These are phyloP conservation scores for Cercophora scortea DNA, from an alignment of 495 filamentous ascomycete genomes.

Conservation along the genomic window DNA sequence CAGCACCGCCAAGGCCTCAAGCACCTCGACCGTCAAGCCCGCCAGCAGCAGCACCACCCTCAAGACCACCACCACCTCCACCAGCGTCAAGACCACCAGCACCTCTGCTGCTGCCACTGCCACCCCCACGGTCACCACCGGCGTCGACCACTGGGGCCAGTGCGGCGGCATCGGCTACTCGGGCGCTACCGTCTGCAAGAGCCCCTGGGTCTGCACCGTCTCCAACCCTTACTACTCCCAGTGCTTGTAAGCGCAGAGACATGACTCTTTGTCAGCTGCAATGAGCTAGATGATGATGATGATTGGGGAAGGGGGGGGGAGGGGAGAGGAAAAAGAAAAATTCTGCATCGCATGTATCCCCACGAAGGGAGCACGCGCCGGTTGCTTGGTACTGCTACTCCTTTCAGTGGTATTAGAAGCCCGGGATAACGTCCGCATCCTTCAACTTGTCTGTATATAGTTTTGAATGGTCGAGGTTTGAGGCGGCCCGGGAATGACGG, in stretches of 20 bases:
- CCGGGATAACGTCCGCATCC: too few relatives aligned
- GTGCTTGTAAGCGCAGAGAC: constrained; percentile 25
- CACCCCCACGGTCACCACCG: constrained; percentile 8
- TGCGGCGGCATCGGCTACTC: constrained; percentile 41
- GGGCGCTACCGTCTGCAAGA: constrained; percentile 34
- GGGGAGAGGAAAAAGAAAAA: too few relatives aligned
- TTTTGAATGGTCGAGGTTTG: too few relatives aligned
- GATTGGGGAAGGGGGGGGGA: not conserved
- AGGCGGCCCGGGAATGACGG: too few relatives aligned
- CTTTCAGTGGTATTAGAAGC: too few relatives aligned
- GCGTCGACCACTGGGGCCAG: constrained; percentile 23
- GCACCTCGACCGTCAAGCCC: constrained; percentile 1
- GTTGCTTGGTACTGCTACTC: too few relatives aligned
- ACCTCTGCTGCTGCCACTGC: constrained; percentile 3
- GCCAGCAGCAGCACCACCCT: constrained; percentile 1
- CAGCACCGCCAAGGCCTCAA: constrained; percentile 3
- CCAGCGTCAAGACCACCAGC: constrained; percentile 8
- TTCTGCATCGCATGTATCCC: too few relatives aligned
- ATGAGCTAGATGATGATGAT: not conserved
- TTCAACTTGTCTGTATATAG: too few relatives aligned
- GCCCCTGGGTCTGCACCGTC: constrained; percentile 21
- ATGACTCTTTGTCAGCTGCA: not conserved
- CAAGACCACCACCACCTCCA: constrained; percentile 5
- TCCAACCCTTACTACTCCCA: constrained; percentile 33
- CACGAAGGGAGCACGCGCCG: too few relatives aligned